Percentiles rank a stretch among this genome's conserved stretches.
phyloP scores from a whole-genome alignment of 2,329 filamentous ascomycete species.

The Penicillium sp. region DNA sequence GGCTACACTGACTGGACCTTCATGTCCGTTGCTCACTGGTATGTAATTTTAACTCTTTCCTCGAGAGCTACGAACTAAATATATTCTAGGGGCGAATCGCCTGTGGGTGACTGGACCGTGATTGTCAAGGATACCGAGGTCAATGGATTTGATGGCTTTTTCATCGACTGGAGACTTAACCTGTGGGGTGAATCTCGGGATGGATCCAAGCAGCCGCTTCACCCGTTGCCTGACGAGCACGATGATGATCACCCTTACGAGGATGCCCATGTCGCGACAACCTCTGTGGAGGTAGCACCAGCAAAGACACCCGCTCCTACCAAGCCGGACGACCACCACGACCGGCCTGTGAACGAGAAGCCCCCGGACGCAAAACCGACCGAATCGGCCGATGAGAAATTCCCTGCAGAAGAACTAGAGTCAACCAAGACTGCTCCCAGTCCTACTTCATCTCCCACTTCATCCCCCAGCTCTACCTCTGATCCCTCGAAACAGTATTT shows the following conservation, averaged over 20 bases:
- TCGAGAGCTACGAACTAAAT: conserved; percentile 25
- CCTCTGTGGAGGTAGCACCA: conserved; percentile 50
- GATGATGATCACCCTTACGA: conserved; percentile 79
- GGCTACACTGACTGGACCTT: conserved; percentile 98
- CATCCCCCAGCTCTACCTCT: conserved; percentile 30
- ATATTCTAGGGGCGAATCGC: conserved; percentile 71
- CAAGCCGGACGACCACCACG: conserved; percentile 59
- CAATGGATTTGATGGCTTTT: conserved; percentile 72
- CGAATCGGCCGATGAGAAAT: conserved; percentile 23
- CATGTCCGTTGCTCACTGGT: conserved; percentile 97
- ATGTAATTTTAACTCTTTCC: conserved; percentile 35
- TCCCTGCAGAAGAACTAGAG: conserved; percentile 4
- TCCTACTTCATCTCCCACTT: conserved; percentile 27
- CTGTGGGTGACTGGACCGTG: conserved; percentile 84
- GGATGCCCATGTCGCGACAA: conserved; percentile 59
- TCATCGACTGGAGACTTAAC: conserved; percentile 88
- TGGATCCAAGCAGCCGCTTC: conserved; percentile 62
- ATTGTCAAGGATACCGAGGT: conserved; percentile 77
- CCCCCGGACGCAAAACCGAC: conserved; percentile 50
- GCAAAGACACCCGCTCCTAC: conserved; percentile 44
- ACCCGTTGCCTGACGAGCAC: conserved; percentile 75
- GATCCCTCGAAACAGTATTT: conserved; percentile 51
- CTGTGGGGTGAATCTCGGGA: conserved; percentile 90
- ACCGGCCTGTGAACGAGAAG: conserved; percentile 61
- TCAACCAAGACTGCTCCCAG: conserved; percentile 25